Evolutionary conservation across 1,284 basidiomycete genomes (phyloP).

Genomic region (Leucoagaricus sp.): DNA sequence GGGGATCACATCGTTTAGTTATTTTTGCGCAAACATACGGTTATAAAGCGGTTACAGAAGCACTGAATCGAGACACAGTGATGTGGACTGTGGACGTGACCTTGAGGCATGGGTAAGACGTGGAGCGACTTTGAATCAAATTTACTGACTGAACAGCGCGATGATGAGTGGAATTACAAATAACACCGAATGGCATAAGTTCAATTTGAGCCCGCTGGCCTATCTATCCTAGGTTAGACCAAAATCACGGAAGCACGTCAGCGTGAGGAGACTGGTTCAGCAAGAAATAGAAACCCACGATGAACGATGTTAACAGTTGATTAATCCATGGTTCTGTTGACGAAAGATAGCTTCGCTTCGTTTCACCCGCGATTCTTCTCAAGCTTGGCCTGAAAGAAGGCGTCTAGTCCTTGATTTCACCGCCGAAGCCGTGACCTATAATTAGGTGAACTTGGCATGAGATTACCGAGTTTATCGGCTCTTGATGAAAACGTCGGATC

Average conservation of each 20-base stretch:
- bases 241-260: background rate
- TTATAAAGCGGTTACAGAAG: slow-evolving; percentile 5
- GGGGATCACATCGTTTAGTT: background rate
- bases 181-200: background rate
- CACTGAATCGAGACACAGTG: background rate
- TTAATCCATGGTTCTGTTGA: background rate
- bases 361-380: too few relatives aligned
- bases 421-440: too few relatives aligned
- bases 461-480: too few relatives aligned
- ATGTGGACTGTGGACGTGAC: too few relatives aligned
- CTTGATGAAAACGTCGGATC: too few relatives aligned
- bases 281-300: background rate
- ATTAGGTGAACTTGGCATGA: too few relatives aligned
- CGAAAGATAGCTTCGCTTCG: background rate
- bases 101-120: background rate
- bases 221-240: background rate
- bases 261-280: background rate
- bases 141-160: background rate
- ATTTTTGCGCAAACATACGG: background rate
- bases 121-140: background rate
- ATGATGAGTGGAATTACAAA: background rate
- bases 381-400: too few relatives aligned
- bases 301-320: background rate
- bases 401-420: too few relatives aligned
- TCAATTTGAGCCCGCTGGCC: background rate